Conservation (phyloP, 495 filamentous ascomycete genomes). For the Barbatosphaeria neglecta region DNA sequence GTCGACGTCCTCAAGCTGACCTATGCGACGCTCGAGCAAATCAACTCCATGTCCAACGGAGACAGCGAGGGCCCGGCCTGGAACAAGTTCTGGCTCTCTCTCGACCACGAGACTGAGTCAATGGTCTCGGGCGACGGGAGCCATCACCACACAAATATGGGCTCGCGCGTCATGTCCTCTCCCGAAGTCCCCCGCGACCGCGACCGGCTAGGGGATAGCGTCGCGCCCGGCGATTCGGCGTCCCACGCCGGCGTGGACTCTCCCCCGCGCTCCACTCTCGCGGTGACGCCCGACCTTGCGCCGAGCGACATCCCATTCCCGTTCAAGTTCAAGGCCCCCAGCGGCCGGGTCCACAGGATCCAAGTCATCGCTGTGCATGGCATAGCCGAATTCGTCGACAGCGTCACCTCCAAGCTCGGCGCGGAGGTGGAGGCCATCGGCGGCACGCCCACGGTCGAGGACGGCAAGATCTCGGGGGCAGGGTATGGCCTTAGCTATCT, state of each 20-base stretch:
- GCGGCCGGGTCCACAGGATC: slow-evolving; percentile 85
- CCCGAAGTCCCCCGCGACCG: slow-evolving; percentile 58
- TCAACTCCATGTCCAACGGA: slow-evolving; percentile 53
- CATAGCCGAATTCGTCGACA: slow-evolving; percentile 66
- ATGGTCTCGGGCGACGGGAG: slow-evolving; percentile 84
- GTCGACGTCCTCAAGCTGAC: slow-evolving; percentile 97
- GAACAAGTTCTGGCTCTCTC: slow-evolving; percentile 99
- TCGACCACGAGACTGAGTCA: slow-evolving; percentile 93
- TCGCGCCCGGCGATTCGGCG: slow-evolving; percentile 86
- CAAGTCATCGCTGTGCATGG: slow-evolving; percentile 74
- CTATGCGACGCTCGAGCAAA: slow-evolving; percentile 95
- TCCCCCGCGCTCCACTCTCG: slow-evolving; percentile 52
- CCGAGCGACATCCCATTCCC: slow-evolving; percentile 70
- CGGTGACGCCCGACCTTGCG: slow-evolving; percentile 24
- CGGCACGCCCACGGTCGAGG: slow-evolving; percentile 59
- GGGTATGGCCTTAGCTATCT: slow-evolving; percentile 94
- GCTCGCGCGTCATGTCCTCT: slow-evolving; percentile 55
- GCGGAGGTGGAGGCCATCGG: slow-evolving; percentile 78
- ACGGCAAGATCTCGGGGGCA: slow-evolving; percentile 65
- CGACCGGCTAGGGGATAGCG: slow-evolving; percentile 51
- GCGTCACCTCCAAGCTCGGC: slow-evolving; percentile 77
- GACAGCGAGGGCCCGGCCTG: slow-evolving; percentile 94
- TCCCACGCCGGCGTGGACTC: slow-evolving; percentile 81
- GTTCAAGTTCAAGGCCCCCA: slow-evolving; percentile 99
- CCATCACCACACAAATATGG: slow-evolving; percentile 37